Conservation (phyloP, 225 moss, liverwort and hornwort genomes). For the Bryum argenteum region DNA sequence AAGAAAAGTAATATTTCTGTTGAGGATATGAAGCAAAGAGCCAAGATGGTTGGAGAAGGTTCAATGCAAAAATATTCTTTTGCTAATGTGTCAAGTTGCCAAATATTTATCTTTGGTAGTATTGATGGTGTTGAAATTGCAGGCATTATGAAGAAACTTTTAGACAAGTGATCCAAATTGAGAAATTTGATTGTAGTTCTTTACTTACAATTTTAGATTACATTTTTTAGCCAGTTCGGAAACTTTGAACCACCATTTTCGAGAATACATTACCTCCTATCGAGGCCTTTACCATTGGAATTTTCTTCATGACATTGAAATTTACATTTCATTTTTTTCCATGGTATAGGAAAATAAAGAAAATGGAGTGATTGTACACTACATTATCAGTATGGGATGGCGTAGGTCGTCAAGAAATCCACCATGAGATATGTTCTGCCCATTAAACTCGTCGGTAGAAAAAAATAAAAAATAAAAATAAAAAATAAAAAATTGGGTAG, state of each 20-base stretch:
- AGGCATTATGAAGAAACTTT: neutral
- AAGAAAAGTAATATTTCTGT: neutral
- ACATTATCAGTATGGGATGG: too few species aligned
- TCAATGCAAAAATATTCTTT: neutral
- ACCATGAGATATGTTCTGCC: too few species aligned
- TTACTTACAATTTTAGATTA: neutral
- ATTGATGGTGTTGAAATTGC: neutral
- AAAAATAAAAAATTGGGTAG: too few species aligned
- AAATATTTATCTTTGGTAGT: neutral
- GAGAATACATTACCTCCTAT: neutral
- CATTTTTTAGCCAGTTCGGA: neutral
- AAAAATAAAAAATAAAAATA: too few species aligned
- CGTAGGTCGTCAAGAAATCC: too few species aligned
- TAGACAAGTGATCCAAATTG: neutral
- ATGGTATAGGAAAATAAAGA: neutral
- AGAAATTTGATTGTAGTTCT: neutral
- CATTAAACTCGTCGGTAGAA: too few species aligned
- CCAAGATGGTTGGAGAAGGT: neutral
- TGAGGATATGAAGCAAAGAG: neutral
- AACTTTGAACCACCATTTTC: neutral
- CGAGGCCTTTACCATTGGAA: neutral
- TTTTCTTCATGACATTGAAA: neutral
- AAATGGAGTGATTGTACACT: too few species aligned
- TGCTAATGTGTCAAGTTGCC: neutral
- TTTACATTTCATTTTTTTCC: neutral